phyloP scores from a whole-genome alignment of 129 eudicot genomes.

The Escallonia herrerae region DNA sequence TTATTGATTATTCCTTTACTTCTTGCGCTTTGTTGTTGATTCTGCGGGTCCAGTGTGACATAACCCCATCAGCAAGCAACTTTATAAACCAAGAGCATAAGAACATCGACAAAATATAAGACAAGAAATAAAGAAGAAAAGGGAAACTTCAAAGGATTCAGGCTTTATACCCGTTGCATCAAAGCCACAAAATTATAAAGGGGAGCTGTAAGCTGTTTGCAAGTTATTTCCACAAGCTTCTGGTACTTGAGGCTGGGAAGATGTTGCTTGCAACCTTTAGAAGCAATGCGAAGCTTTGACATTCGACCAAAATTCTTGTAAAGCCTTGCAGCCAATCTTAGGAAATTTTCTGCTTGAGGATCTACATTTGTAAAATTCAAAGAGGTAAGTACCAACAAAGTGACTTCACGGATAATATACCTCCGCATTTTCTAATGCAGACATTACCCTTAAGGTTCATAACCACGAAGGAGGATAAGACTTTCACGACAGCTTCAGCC shows the following conservation, averaged over 20 bases:
- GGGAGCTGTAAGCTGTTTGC: slow-evolving; percentile 68
- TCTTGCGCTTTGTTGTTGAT: slow-evolving; percentile 46
- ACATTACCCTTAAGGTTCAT: slow-evolving; percentile 65
- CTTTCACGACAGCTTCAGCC: slow-evolving; percentile 58
- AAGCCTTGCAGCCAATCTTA: slow-evolving; percentile 56
- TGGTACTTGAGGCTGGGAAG: slow-evolving; percentile 59
- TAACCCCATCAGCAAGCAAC: neutral
- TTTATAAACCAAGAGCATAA: neutral
- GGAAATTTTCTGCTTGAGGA: slow-evolving; percentile 65
- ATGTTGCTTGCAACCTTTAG: slow-evolving; percentile 64
- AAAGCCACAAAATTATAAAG: slow-evolving; percentile 47
- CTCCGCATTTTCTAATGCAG: neutral
- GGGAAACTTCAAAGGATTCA: neutral
- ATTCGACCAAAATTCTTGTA: slow-evolving; percentile 70
- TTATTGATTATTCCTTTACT: no score
- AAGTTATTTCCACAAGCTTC: slow-evolving; percentile 76
- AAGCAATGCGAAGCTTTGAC: slow-evolving; percentile 61
- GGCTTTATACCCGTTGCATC: slow-evolving; percentile 56
- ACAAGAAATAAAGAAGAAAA: neutral
- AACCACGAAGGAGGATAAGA: slow-evolving; percentile 47
- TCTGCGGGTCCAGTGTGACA: slow-evolving; percentile 25
- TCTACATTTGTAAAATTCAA: slow-evolving; percentile 28
- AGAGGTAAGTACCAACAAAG: neutral
- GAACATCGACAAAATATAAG: neutral
- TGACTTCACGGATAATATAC: neutral